Evolutionary conservation across 129 eudicot species (phyloP).

Genomic region (Helichrysum umbraculigerum): DNA sequence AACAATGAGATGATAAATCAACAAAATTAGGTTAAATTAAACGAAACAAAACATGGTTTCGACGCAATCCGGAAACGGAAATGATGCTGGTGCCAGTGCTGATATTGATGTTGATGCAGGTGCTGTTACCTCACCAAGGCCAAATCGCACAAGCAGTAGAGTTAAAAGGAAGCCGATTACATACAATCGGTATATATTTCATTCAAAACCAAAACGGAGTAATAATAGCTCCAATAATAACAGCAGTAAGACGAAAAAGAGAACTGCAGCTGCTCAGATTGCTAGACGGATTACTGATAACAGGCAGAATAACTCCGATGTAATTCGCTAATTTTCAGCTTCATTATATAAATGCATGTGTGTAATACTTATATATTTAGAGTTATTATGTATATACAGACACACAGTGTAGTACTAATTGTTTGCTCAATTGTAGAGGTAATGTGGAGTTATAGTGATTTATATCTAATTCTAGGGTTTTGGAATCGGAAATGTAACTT

Average conservation of each 20-base stretch:
- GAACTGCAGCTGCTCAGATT: neutral
- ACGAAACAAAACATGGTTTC: neutral
- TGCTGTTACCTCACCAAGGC: neutral
- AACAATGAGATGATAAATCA: neutral
- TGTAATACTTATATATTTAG: neutral
- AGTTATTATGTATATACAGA: neutral
- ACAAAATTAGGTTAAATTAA: neutral
- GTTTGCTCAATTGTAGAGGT: neutral
- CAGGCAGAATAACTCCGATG: neutral
- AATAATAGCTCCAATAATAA: too few relatives aligned
- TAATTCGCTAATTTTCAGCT: neutral
- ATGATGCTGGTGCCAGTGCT: neutral
- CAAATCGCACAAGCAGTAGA: neutral
- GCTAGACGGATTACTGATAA: neutral
- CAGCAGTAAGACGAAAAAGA: neutral
- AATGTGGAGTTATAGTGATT: neutral
- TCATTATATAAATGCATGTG: neutral
- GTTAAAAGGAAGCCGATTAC: neutral
- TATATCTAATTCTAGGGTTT: neutral
- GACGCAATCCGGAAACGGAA: neutral
- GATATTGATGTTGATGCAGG: neutral
- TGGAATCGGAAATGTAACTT: neutral
- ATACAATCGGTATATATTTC: neutral
- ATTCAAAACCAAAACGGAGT: neutral
- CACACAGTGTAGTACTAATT: neutral